These are phyloP conservation scores for Stachybotrys echinatus DNA, from an alignment of 2,329 filamentous ascomycete species.

Conservation along the genomic window DNA sequence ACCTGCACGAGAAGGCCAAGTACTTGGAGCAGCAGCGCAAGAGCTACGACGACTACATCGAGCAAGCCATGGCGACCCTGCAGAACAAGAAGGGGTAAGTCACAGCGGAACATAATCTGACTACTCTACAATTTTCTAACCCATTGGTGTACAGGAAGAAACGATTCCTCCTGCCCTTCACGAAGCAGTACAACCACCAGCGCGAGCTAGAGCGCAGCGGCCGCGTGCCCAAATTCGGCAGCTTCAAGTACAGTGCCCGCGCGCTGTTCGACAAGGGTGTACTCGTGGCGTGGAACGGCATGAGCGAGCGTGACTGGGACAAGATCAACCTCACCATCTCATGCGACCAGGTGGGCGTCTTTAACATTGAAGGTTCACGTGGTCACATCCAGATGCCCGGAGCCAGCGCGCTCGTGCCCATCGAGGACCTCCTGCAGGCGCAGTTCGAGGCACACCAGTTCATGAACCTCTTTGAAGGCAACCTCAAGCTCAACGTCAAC, in stretches of 20 bases:
- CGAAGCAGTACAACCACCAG: slow-evolving; percentile 98
- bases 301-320: slow-evolving; percentile 74
- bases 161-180: slow-evolving; percentile 90
- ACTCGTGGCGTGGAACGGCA: slow-evolving; percentile 84
- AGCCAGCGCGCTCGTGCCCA: slow-evolving; percentile 78
- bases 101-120: not conserved
- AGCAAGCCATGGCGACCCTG: slow-evolving; percentile 94
- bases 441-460: slow-evolving; percentile 97
- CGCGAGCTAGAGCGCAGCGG: slow-evolving; percentile 89
- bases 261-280: slow-evolving; percentile 90
- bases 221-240: slow-evolving; percentile 93
- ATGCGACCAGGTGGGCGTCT: slow-evolving; percentile 89
- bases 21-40: slow-evolving; percentile 95
- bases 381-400: slow-evolving; percentile 96
- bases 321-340: slow-evolving; percentile 92
- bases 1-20: slow-evolving; percentile 78
- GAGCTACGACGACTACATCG: slow-evolving; percentile 98
- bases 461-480: slow-evolving; percentile 86
- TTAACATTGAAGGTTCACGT: slow-evolving; percentile 83
- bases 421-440: slow-evolving; percentile 91
- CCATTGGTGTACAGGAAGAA: slow-evolving; percentile 61
- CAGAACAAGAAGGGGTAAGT: slow-evolving; percentile 89
- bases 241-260: slow-evolving; percentile 92
- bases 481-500: slow-evolving; percentile 89
- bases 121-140: slow-evolving; percentile 4